Conservation (phyloP, 768 basidiomycete genomes). For the Suillus sp. region DNA sequence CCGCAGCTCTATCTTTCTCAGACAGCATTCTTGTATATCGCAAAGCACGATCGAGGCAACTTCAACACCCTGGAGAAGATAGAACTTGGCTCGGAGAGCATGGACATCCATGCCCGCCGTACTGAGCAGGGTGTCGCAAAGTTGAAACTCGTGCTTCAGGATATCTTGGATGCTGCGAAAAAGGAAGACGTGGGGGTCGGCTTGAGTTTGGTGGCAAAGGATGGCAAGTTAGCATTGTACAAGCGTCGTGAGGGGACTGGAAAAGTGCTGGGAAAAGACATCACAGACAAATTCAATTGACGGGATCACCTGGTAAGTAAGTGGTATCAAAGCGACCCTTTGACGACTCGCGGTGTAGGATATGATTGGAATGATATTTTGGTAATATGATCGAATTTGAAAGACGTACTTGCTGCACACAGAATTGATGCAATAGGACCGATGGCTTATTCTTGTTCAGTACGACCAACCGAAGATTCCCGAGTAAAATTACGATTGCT, state of each 20-base stretch:
- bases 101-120: conserved; percentile 25
- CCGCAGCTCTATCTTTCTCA: conserved; percentile 72
- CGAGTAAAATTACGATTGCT: too few relatives aligned
- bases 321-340: neutral
- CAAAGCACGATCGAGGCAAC: conserved; percentile 53
- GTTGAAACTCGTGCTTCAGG: conserved; percentile 30
- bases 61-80: conserved; percentile 54
- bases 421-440: neutral
- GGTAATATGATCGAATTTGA: neutral
- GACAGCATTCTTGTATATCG: conserved; percentile 62
- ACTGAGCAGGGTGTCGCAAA: conserved; percentile 27
- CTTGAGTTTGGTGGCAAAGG: conserved; percentile 56
- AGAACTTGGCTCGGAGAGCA: conserved; percentile 35
- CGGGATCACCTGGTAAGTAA: conserved; percentile 1
- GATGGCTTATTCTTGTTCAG: neutral
- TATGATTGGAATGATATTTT: neutral
- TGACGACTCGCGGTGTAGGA: neutral
- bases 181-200: conserved; percentile 53
- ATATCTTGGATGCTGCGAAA: conserved; percentile 51
- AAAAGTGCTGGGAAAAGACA: conserved; percentile 22
- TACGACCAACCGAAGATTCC: neutral
- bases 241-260: conserved; percentile 40
- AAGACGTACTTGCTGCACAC: neutral
- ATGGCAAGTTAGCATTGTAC: conserved; percentile 48
- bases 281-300: conserved; percentile 24